phyloP scores from a whole-genome alignment of 306 rosid genomes.

The Abrus pulchellus region DNA sequence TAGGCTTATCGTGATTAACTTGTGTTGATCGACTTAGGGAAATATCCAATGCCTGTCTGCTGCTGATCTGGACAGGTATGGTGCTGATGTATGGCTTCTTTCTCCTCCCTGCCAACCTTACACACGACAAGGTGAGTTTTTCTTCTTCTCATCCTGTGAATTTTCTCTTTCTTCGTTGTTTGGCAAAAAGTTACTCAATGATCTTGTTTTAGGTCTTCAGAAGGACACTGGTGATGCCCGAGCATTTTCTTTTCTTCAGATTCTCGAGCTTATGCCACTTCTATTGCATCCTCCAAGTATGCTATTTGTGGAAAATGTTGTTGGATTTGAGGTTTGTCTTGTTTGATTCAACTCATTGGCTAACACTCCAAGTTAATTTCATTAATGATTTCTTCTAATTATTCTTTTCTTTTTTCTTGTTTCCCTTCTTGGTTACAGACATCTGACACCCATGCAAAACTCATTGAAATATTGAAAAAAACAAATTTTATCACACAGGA shows the following conservation, averaged over 20 bases:
- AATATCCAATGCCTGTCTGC: slow-evolving; percentile 89
- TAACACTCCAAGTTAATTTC: slow-evolving; percentile 24
- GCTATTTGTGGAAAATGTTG: slow-evolving; percentile 94
- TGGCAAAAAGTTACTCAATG: slow-evolving; percentile 47
- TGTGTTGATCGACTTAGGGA: slow-evolving; percentile 63
- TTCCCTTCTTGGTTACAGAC: slow-evolving; percentile 60
- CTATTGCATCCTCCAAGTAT: slow-evolving; percentile 70
- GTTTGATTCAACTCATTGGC: slow-evolving; percentile 35
- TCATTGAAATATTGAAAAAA: slow-evolving; percentile 78
- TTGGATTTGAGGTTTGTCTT: slow-evolving; percentile 89
- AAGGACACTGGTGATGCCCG: slow-evolving; percentile 93
- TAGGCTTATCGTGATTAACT: not conserved
- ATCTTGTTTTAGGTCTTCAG: slow-evolving; percentile 77
- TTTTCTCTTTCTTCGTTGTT: slow-evolving; percentile 21
- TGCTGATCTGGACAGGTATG: slow-evolving; percentile 73
- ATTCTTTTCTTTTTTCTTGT: not conserved
- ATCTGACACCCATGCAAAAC: slow-evolving; percentile 81
- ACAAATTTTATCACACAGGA: slow-evolving; percentile 75
- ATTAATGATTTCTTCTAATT: slow-evolving; percentile 11
- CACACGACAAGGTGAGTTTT: slow-evolving; percentile 83
- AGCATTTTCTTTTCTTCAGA: slow-evolving; percentile 92
- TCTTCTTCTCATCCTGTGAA: slow-evolving; percentile 29
- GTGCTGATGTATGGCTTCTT: slow-evolving; percentile 89
- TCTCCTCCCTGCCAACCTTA: slow-evolving; percentile 99
- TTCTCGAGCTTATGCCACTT: slow-evolving; percentile 84